Base-by-base conservation (phyloP, 352 stramenopile genomes). In the Globisporangium acanthophoron region DNA sequence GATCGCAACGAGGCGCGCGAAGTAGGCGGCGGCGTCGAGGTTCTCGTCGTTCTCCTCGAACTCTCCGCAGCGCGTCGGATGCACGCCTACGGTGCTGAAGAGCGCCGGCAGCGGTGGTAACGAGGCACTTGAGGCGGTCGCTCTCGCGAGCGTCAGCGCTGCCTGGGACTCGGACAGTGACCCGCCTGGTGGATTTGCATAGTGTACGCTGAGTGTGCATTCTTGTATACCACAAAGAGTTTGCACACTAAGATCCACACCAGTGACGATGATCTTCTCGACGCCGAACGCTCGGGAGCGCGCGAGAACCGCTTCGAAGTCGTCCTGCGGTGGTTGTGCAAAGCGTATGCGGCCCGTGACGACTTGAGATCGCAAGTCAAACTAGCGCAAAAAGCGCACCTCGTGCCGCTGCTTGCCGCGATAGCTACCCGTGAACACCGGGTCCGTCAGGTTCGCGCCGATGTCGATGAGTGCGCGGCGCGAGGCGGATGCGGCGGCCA, bases 391-490 rank as follows among this genome's bases (percentile, higher is more conserved):
- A 18, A 13, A 44, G 5, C 43, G 1, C 11, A 95, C 73, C 59
- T 93, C 69, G 62, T 98, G 96, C 52, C 87, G 87, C 58, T 85
- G 62, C 69, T 96, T 88, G 62, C 92, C 87, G 29, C 87, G 77
- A 65, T 98, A 99, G 15, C 71, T 72, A 0, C 96, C 94, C 31
- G 75, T 71, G 64, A 96, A 99, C 59, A 96, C 86, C 16, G 85
- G 71, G 63, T 99, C 94, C 35, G 96, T 79, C 18, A 98, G 70
- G 70, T 99, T 99, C 49, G 90, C 91, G 58, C 94, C 96, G 69
- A 98, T 97, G 70, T 98, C 44, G 44, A 49, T 3, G 44, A 49
- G 44, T 20, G 44, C 44, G 21, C 24, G 44, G 44, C n/a, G 44
- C 44, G 44, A 9, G 8, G 18, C 11, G 11, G 4, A 16, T 40